Evolutionary conservation across 129 eudicot species (phyloP).

Genomic region (Mikania micrantha): DNA sequence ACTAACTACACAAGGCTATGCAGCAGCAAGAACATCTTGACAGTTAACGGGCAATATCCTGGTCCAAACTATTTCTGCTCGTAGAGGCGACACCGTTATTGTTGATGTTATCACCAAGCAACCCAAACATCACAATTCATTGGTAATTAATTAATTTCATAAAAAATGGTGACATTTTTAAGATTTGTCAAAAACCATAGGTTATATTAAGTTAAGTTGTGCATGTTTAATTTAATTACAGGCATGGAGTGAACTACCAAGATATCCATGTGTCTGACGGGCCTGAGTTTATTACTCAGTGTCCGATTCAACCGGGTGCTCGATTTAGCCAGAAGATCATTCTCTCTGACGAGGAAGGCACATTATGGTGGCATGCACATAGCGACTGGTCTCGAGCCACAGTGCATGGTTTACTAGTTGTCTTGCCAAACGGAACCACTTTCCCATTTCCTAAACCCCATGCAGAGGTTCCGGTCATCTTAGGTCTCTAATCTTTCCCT

Average conservation of each 20-base stretch:
- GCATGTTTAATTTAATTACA: neutral
- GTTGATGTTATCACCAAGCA: constrained; percentile 37
- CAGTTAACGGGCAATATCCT: constrained; percentile 49
- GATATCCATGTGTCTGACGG: constrained; percentile 69
- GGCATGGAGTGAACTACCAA: constrained; percentile 65
- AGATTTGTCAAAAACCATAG: too few species aligned
- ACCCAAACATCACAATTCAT: constrained; percentile 42
- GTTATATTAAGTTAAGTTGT: too few species aligned
- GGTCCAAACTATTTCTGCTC: constrained; percentile 41
- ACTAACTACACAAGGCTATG: constrained; percentile 37
- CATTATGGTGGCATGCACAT: constrained; percentile 64
- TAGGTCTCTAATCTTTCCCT: constrained; percentile 13
- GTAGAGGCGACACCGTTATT: constrained; percentile 33
- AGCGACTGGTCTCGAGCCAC: constrained; percentile 62
- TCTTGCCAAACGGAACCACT: constrained; percentile 30
- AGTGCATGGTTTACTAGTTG: constrained; percentile 39
- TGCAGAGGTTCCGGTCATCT: constrained; percentile 38
- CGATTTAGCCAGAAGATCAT: constrained; percentile 34
- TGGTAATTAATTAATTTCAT: constrained; percentile 22
- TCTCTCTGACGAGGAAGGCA: constrained; percentile 45
- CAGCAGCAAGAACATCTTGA: constrained; percentile 39
- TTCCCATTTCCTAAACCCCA: constrained; percentile 52
- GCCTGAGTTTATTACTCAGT: constrained; percentile 48
- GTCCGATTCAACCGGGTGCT: constrained; percentile 46
- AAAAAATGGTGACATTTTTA: too few species aligned